phyloP scores from a whole-genome alignment of 2,329 filamentous ascomycete genomes.

The Ophiostoma australiae region DNA sequence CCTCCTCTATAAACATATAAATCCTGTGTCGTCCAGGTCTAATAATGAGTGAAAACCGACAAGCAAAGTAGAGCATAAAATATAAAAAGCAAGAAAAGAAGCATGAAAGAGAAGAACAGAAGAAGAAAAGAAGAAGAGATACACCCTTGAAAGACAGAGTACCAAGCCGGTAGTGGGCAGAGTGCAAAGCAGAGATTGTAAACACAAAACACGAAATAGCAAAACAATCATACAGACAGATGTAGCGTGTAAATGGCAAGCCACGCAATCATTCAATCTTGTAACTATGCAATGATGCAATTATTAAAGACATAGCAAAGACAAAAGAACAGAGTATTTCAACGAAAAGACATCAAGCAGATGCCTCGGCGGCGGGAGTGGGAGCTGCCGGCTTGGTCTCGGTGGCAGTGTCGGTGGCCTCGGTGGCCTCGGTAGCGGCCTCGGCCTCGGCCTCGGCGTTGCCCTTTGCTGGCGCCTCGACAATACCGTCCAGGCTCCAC shows the following conservation, averaged over 20 bases:
- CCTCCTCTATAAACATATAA: conserved; percentile 19
- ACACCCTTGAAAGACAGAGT: background rate
- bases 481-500: conserved; percentile 39
- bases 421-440: background rate
- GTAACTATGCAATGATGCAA: background rate
- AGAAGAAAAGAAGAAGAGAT: background rate
- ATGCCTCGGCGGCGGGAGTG: background rate
- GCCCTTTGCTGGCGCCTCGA: conserved; percentile 19
- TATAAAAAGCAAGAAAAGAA: background rate
- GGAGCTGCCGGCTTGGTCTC: background rate
- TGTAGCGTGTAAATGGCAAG: background rate
- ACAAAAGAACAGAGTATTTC: background rate
- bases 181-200: background rate
- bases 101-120: background rate
- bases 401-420: background rate
- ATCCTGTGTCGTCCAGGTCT: conserved; percentile 20
- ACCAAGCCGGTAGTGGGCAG: background rate
- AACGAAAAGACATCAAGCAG: background rate
- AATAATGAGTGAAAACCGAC: conserved; percentile 15
- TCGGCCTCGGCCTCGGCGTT: background rate
- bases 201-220: background rate
- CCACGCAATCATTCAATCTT: conserved; percentile 1
- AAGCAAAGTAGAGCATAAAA: background rate
- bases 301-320: background rate
- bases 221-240: background rate